phyloP scores from a whole-genome alignment of 345 rosid genomes.

The Trapa bicornis region DNA sequence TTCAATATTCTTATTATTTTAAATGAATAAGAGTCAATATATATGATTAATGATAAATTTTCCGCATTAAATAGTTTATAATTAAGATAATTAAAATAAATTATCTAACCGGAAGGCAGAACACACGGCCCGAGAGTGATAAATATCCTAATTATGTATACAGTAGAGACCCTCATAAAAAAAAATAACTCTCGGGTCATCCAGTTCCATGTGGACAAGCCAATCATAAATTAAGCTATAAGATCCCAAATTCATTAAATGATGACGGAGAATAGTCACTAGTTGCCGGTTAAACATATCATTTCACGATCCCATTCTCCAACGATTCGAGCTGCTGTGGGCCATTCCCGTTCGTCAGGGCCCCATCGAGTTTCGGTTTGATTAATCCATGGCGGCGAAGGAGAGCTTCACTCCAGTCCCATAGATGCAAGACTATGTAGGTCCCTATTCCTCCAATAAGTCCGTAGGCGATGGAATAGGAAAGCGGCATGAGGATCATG shows the following conservation, averaged over 20 bases:
- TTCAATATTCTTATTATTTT: too few relatives aligned
- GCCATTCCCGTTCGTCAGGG: conserved; percentile 8
- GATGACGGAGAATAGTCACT: neutral
- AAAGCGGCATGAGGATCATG: conserved; percentile 68
- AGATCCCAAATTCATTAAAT: neutral
- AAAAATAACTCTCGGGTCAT: too few relatives aligned
- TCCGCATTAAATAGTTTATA: too few relatives aligned
- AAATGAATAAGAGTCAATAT: too few relatives aligned
- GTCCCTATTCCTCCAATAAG: conserved; percentile 82
- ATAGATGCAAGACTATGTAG: conserved; percentile 45
- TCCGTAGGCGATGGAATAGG: conserved; percentile 87
- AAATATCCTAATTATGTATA: too few relatives aligned
- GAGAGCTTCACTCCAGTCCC: conserved; percentile 54
- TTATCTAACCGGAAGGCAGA: too few relatives aligned
- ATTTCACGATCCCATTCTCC: neutral
- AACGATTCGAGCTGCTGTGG: neutral
- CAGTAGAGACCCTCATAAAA: neutral
- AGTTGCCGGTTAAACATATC: neutral
- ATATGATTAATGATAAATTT: too few relatives aligned
- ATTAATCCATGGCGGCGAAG: conserved; percentile 34
- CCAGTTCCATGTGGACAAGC: neutral
- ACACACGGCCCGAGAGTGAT: too few relatives aligned
- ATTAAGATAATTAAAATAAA: too few relatives aligned
- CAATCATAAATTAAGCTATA: neutral
- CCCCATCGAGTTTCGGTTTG: conserved; percentile 9